Evolutionary conservation across 2,329 filamentous ascomycete species (phyloP).

Genomic region (Emergomyces pasteurianus): DNA sequence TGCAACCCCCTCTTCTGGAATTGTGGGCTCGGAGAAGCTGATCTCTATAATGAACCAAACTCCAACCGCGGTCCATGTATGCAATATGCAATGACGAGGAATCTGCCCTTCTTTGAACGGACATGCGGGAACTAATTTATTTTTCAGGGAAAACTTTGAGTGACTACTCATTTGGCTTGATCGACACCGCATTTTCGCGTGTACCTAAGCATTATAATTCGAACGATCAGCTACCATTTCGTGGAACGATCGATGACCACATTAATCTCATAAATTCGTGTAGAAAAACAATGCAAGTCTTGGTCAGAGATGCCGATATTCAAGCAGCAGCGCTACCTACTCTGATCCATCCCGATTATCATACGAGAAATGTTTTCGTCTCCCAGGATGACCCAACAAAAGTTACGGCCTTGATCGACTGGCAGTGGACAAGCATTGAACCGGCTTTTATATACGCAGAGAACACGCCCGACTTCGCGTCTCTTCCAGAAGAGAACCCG

Average conservation of each 20-base stretch:
- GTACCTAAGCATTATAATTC: conserved; percentile 1
- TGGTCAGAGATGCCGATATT: conserved; percentile 14
- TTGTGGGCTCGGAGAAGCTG: conserved; percentile 8
- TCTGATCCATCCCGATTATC: conserved; percentile 21
- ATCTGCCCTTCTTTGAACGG: not conserved
- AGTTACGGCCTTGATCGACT: conserved; percentile 24
- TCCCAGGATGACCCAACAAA: conserved; percentile 18
- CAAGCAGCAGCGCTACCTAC: conserved; percentile 12
- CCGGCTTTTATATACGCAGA: conserved; percentile 22
- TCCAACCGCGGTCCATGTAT: conserved; percentile 10
- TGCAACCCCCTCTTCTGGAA: conserved; percentile 17
- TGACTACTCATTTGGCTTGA: conserved; percentile 9
- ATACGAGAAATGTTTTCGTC: conserved; percentile 25
- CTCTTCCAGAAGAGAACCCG: conserved; percentile 11
- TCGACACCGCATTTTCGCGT: conserved; percentile 10
- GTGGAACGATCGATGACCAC: conserved; percentile 8
- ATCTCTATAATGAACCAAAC: conserved; percentile 6
- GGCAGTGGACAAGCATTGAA: conserved; percentile 22
- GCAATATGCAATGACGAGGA: conserved; percentile 1
- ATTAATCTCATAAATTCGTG: conserved; percentile 9
- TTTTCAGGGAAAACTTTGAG: conserved; percentile 7
- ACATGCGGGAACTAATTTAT: not conserved
- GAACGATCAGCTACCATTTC: conserved; percentile 7
- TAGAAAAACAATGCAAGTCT: conserved; percentile 13
- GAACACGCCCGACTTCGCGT: conserved; percentile 19